Conservation (phyloP, 1,284 basidiomycete species). For the Phellinidium pouzarii region DNA sequence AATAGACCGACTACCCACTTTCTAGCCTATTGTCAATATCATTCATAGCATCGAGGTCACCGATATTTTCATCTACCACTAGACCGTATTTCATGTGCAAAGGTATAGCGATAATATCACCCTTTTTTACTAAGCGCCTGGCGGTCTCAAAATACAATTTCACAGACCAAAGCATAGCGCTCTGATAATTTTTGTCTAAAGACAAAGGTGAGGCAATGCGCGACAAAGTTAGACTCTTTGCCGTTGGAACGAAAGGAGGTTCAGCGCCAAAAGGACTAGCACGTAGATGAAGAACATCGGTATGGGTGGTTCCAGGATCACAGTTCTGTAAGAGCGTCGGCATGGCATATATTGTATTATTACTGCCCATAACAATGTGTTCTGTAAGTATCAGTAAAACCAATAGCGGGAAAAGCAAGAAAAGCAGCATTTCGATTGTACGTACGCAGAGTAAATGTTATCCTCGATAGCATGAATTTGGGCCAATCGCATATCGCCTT, state of each 20-base stretch:
- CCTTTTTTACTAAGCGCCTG: conserved; percentile 65
- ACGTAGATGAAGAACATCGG: conserved; percentile 30
- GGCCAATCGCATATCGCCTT: conserved; percentile 39
- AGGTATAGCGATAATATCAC: conserved; percentile 75
- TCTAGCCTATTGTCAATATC: conserved; percentile 26
- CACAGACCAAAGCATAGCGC: conserved; percentile 62
- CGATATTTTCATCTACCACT: conserved; percentile 21
- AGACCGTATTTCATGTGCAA: conserved; percentile 52
- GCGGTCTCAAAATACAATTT: conserved; percentile 57
- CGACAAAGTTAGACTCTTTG: conserved; percentile 71
- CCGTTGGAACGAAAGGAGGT: conserved; percentile 62
- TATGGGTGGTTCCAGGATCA: neutral
- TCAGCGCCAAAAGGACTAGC: conserved; percentile 50
- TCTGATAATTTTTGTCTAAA: conserved; percentile 68
- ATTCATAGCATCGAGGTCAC: conserved; percentile 28
- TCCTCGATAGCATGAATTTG: conserved; percentile 51
- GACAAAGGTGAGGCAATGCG: conserved; percentile 80
- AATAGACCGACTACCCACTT: conserved; percentile 14
- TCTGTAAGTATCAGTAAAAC: too few species aligned
- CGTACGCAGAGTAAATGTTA: neutral
- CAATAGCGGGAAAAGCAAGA: neutral
- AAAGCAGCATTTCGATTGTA: too few species aligned
- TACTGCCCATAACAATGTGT: too few species aligned
- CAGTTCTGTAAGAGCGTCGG: conserved; percentile 28
- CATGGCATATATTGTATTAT: conserved; percentile 38